These are phyloP conservation scores for Aspergillus phoenicis DNA, from an alignment of 2,329 filamentous ascomycete genomes.

Conservation along the genomic window DNA sequence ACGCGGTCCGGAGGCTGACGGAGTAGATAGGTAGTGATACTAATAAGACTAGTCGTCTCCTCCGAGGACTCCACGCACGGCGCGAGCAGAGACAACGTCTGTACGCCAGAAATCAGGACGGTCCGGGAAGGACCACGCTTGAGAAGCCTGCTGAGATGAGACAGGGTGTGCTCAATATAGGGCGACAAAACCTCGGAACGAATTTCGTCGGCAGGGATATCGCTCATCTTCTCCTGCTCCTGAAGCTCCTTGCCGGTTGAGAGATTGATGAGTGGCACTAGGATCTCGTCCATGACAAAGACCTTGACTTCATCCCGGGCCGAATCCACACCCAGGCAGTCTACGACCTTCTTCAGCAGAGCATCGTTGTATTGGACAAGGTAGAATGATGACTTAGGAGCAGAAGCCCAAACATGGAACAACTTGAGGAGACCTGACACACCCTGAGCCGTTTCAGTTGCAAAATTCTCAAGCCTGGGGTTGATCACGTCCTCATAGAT, in stretches of 20 bases:
- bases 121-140: conserved; percentile 68
- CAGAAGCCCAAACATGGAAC: conserved; percentile 76
- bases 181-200: conserved; percentile 47
- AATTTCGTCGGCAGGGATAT: conserved; percentile 44
- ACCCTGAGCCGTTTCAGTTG: conserved; percentile 84
- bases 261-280: conserved; percentile 68
- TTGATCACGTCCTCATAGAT: conserved; percentile 76
- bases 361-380: conserved; percentile 63
- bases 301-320: conserved; percentile 85
- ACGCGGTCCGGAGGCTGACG: conserved; percentile 83
- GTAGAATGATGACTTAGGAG: conserved; percentile 67
- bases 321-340: conserved; percentile 70
- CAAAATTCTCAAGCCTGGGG: conserved; percentile 75
- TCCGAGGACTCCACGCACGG: conserved; percentile 65
- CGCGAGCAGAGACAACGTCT: conserved; percentile 75
- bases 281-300: conserved; percentile 72
- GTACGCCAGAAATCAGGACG: conserved; percentile 76
- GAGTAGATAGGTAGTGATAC: conserved; percentile 78
- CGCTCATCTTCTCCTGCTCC: conserved; percentile 50
- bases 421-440: conserved; percentile 81
- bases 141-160: conserved; percentile 53
- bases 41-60: conserved; percentile 73
- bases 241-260: conserved; percentile 56
- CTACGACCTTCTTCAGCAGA: conserved; percentile 70
- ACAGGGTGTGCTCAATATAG: conserved; percentile 68